Base-by-base conservation (phyloP, 805 yeast species). In the Ogataea degrootiae region DNA sequence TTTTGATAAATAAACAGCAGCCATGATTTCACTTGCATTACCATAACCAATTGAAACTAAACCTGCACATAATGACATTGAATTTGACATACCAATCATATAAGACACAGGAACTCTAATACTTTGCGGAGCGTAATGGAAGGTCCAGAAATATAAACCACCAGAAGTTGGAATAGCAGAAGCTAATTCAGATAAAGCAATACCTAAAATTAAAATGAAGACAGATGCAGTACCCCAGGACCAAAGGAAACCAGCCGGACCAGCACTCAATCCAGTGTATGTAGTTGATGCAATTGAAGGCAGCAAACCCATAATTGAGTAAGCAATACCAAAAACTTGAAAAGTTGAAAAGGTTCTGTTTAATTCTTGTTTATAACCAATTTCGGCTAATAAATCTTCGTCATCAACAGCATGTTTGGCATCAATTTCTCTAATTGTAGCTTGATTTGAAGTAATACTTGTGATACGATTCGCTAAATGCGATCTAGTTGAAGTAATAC, bases 121-220 rank as follows among this genome's bases (percentile, higher is more conserved):
- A 4, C 57, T 54, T 42, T 70, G 74, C 1, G 88, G 90, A 23
- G 89, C 81, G 59, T 80, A 83, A 59, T 80, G 74, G 62, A 73
- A 80, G 1, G 87, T 79, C 82, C 85, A 81, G 64, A 77, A 80
- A 60, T 82, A 85, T 36, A 85, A 67, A 6, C 91, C 91, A 45
- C 91, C 91, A 21, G 85, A 77, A 1, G 91, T 84, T 26, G 92
- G 91, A 54, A 82, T 76, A 1, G 89, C 77, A 35, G 83, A 75
- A 1, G 85, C 87, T 51, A 83, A 63, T 56, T 83, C 85, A 6
- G 86, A 72, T 81, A 85, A 76, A 16, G 83, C 71, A 8, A 76
- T 51, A n/a, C 88, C 89, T 16, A 81, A 74, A 11, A 71, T 59
- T 44, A 82, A 59, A 47, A 84, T 80, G 55, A 82, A 79, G 9